Evolutionary conservation across 306 rosid genomes (phyloP).

Genomic region (Cucurbita maxima): DNA sequence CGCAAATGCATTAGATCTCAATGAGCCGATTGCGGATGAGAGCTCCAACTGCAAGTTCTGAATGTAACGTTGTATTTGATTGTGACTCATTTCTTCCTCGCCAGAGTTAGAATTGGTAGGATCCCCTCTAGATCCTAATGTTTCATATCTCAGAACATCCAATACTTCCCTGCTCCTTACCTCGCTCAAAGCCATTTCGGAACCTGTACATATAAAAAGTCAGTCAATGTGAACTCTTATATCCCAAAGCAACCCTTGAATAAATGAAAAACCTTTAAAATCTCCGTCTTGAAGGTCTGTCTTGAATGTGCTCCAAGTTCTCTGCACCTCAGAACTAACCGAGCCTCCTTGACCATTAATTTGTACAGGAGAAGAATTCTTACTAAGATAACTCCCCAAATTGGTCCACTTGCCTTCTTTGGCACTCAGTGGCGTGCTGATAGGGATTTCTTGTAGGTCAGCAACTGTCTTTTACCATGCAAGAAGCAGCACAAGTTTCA

Average conservation of each 20-base stretch:
- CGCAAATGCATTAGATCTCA: conserved; percentile 33
- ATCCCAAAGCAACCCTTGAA: neutral
- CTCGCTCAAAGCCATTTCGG: conserved; percentile 34
- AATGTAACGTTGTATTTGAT: conserved; percentile 37
- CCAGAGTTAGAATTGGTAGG: conserved; percentile 16
- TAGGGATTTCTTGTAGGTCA: conserved; percentile 23
- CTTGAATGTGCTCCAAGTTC: conserved; percentile 54
- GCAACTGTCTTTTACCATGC: conserved; percentile 45
- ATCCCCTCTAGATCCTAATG: conserved; percentile 15
- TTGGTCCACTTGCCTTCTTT: conserved; percentile 12
- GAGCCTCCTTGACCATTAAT: conserved; percentile 22
- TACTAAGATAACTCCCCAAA: conserved; percentile 19
- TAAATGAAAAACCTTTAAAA: conserved; percentile 46
- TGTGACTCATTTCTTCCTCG: conserved; percentile 16
- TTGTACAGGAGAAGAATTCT: conserved; percentile 16
- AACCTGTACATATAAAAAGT: conserved; percentile 27
- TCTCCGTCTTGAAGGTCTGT: conserved; percentile 31
- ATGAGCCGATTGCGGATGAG: conserved; percentile 27
- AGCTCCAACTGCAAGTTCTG: conserved; percentile 53
- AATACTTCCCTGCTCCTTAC: conserved; percentile 13
- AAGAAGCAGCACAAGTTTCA: conserved; percentile 30
- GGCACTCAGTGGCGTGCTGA: conserved; percentile 23
- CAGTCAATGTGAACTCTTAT: conserved; percentile 6
- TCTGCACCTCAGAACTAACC: conserved; percentile 37
- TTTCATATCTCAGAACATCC: conserved; percentile 21